A percentile compares a stretch with the other conserved stretches of the same genome.
phyloP scores from a whole-genome alignment of 495 filamentous ascomycete species.

The Neurospora sp. region DNA sequence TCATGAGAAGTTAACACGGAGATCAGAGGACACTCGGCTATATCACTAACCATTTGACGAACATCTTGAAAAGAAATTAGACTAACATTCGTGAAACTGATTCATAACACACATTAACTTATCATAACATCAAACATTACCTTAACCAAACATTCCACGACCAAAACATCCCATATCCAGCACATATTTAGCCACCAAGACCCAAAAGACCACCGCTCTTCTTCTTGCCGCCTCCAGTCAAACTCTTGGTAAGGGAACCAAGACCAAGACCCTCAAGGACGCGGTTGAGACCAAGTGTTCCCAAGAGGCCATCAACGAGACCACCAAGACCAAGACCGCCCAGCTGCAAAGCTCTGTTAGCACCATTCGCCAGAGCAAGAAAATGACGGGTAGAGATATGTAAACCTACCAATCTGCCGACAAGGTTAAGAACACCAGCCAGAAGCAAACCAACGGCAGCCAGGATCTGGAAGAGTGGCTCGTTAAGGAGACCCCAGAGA shows the following conservation, averaged over 20 bases:
- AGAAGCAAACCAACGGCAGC: slow-evolving; percentile 81
- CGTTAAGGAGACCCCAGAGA: slow-evolving; percentile 69
- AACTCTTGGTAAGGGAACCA: slow-evolving; percentile 36
- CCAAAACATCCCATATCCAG: not conserved
- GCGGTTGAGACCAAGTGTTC: slow-evolving; percentile 70
- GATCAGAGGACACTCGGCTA: not conserved
- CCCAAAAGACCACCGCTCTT: slow-evolving; percentile 22
- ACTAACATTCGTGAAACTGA: not conserved
- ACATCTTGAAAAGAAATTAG: not conserved
- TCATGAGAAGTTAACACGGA: not conserved
- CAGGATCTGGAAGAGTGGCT: slow-evolving; percentile 88
- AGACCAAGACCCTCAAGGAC: slow-evolving; percentile 67
- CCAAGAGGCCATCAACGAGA: slow-evolving; percentile 66
- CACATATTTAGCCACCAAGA: slow-evolving; percentile 11
- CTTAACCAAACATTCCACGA: not conserved
- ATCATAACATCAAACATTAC: not conserved
- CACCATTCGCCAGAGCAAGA: not conserved
- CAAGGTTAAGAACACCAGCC: slow-evolving; percentile 70
- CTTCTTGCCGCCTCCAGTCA: slow-evolving; percentile 38
- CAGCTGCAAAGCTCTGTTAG: slow-evolving; percentile 30
- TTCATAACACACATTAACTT: not conserved
- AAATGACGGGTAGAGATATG: not conserved
- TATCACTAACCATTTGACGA: not conserved
- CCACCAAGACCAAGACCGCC: slow-evolving; percentile 80
- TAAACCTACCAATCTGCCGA: slow-evolving; percentile 51